phyloP scores from a whole-genome alignment of 768 basidiomycete species.

The Scleroderma citrinum region DNA sequence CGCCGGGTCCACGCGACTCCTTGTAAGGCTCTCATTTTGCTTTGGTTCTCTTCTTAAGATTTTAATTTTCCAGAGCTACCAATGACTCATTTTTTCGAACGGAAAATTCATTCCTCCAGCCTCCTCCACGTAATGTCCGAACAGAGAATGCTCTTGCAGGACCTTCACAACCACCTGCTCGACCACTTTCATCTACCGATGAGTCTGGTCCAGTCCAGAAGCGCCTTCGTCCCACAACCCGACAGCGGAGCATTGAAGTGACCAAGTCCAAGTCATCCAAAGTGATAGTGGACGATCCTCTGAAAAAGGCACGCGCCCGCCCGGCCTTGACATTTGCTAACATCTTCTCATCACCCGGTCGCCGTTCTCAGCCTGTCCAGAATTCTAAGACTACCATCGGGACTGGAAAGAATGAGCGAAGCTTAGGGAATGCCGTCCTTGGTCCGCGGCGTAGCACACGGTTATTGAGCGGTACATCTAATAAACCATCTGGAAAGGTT shows the following conservation, averaged over 20 bases:
- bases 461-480: conserved; percentile 50
- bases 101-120: conserved; percentile 55
- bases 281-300: conserved; percentile 58
- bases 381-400: conserved; percentile 53
- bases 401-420: conserved; percentile 46
- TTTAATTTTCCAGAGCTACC: conserved; percentile 37
- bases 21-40: conserved; percentile 37
- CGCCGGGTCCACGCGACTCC: conserved; percentile 52
- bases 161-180: conserved; percentile 43
- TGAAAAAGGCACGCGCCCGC: conserved; percentile 90
- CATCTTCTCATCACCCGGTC: conserved; percentile 81
- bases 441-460: conserved; percentile 71
- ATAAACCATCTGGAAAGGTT: conserved; percentile 58
- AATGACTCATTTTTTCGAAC: conserved; percentile 50
- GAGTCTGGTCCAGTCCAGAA: conserved; percentile 76
- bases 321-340: conserved; percentile 84
- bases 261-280: conserved; percentile 57
- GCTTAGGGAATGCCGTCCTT: conserved; percentile 35
- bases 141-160: conserved; percentile 37
- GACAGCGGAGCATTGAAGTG: conserved; percentile 43
- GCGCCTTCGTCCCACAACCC: conserved; percentile 60
- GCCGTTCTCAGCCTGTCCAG: conserved; percentile 68
- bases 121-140: conserved; percentile 36
- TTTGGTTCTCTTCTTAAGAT: neutral
- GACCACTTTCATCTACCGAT: conserved; percentile 78